Evolutionary conservation across 306 rosid genomes (phyloP), one percentile per base, ranked within the genome.

Genomic region (Geum urbanum): DNA sequence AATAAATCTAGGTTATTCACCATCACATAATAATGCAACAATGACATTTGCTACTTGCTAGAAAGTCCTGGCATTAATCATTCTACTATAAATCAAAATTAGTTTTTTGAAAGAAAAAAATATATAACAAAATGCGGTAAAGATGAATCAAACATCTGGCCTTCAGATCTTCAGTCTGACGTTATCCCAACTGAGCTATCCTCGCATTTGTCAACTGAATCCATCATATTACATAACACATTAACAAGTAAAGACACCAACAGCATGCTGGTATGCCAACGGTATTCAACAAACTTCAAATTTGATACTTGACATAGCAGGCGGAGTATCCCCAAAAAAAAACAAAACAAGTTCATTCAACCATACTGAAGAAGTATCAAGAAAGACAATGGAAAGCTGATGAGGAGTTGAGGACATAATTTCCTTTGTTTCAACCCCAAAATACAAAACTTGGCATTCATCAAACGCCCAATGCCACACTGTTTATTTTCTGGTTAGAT

Each of bases 151-250:
- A 54, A 53, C 73, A 53, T 43, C 15, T 16, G 63, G 53, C 73
- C 63, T 69, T 54, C 73, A 69, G 43, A 54, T 69, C 73, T 69
- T 69, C 73, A 53, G 63, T 69, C 73, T 69, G 51, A 54, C 73
- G 52, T 52, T 53, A 63, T 40, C 73, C 63, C 63, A 69, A 69
- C 52, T 69, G 63, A 69, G 73, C 73, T 53, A 69, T 69, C 73
- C 73, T 63, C 63, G 41, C 63, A 4, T 0, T 4, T 37, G 19
- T 1, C 1, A 22, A 1, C 1, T 3, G 1, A 0, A 2, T 32
- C 37, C 37, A 32, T 3, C 37, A 32, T 32, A 3, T 32, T 32
- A 2, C 3, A 32, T 32, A 32, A 32, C 3, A 2, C 37, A 32
- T 24, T 24, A 24, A 24, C 27, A 32, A 2, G 37, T 32, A 3